phyloP scores from a whole-genome alignment of 352 stramenopile species.

The Phytophthora gonapodyides region DNA sequence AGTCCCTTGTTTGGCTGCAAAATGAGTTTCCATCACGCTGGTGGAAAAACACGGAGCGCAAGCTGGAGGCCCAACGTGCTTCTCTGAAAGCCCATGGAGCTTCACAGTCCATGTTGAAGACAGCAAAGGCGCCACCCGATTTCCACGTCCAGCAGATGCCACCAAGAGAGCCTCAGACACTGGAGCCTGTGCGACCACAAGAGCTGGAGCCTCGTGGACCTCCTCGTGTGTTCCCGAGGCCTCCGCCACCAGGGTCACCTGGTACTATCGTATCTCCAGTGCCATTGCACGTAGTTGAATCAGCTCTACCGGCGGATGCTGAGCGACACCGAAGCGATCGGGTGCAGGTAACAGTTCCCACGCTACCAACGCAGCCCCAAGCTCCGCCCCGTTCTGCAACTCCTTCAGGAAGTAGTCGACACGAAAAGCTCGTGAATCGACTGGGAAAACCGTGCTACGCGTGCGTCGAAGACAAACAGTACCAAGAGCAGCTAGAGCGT shows the following conservation, averaged over 20 bases:
- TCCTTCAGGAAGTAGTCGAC: slow-evolving; percentile 46
- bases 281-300: slow-evolving; percentile 32
- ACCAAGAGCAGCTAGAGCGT: slow-evolving; percentile 46
- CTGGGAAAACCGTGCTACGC: slow-evolving; percentile 43
- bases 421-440: slow-evolving; percentile 59
- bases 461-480: slow-evolving; percentile 43
- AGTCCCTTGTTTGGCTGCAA: slow-evolving; percentile 43
- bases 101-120: slow-evolving; percentile 11
- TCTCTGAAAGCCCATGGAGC: not conserved
- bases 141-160: slow-evolving; percentile 35
- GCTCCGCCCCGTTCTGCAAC: slow-evolving; percentile 3
- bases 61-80: slow-evolving; percentile 19
- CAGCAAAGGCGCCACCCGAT: slow-evolving; percentile 3
- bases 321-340: slow-evolving; percentile 22
- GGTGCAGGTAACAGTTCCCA: slow-evolving; percentile 2
- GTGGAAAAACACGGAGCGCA: slow-evolving; percentile 40
- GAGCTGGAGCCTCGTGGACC: slow-evolving; percentile 25
- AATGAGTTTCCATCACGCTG: slow-evolving; percentile 58
- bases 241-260: not conserved
- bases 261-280: slow-evolving; percentile 4
- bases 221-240: slow-evolving; percentile 26
- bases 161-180: slow-evolving; percentile 22
- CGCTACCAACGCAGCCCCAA: slow-evolving; percentile 6
- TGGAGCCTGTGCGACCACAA: slow-evolving; percentile 18
- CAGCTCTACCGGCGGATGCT: slow-evolving; percentile 16